phyloP scores from a whole-genome alignment of 164 flowering plant genomes.

The Protea cynaroides region DNA sequence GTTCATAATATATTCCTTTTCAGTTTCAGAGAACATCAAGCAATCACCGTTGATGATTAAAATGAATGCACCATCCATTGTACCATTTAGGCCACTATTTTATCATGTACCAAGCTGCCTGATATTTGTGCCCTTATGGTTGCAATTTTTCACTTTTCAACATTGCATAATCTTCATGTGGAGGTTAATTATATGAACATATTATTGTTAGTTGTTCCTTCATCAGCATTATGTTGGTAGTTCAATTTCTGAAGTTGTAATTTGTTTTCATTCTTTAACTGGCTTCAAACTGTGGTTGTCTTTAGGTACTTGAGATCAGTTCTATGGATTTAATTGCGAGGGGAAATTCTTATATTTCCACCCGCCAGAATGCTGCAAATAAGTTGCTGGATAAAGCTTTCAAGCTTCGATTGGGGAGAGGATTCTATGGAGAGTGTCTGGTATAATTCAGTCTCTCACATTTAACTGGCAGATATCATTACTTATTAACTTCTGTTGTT shows the following conservation, averaged over 20 bases:
- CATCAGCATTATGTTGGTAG: background rate
- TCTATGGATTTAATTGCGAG: slow-evolving; percentile 40
- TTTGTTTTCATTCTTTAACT: slow-evolving; percentile 6
- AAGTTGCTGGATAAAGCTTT: slow-evolving; percentile 58
- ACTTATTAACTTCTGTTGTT: background rate
- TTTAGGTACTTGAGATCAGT: slow-evolving; percentile 56
- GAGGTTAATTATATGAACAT: background rate
- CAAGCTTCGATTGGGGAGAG: slow-evolving; percentile 67
- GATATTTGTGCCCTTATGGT: background rate
- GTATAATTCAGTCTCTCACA: slow-evolving; percentile 28
- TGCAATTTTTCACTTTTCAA: background rate
- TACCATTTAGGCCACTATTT: no score
- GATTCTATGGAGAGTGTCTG: slow-evolving; percentile 91
- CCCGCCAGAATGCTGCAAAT: slow-evolving; percentile 49
- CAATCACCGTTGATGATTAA: no score
- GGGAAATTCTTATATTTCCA: slow-evolving; percentile 40
- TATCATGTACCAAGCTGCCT: no score
- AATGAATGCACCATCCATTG: no score
- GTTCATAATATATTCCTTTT: no score
- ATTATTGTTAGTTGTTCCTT: background rate
- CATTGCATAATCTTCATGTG: background rate
- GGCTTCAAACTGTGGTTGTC: slow-evolving; percentile 4
- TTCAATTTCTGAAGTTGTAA: slow-evolving; percentile 1
- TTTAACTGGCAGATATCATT: background rate
- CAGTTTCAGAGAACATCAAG: no score